These are phyloP conservation scores for Neolentinus lepideus DNA, from an alignment of 1,284 basidiomycete species.

Conservation along the genomic window DNA sequence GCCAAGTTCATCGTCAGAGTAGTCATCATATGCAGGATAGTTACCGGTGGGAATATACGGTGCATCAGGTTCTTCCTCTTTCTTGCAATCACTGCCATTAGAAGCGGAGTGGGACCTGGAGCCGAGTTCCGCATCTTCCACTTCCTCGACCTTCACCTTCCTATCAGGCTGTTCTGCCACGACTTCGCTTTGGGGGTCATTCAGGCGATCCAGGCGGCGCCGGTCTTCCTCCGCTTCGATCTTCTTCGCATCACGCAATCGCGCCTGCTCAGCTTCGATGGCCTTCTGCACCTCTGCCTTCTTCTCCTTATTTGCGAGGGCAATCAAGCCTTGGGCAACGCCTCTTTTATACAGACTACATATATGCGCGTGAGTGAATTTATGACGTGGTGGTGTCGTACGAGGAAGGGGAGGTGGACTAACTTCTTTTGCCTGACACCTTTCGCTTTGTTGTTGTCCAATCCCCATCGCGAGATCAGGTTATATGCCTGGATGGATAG, in stretches of 20 bases:
- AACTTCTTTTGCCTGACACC: conserved; percentile 11
- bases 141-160: background rate
- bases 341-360: conserved; percentile 8
- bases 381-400: no score
- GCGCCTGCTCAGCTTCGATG: conserved; percentile 6
- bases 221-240: conserved; percentile 7
- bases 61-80: background rate
- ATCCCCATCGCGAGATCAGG: conserved; percentile 9
- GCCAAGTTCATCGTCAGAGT: background rate
- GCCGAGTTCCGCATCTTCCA: background rate
- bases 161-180: background rate
- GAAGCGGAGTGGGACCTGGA: background rate
- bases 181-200: conserved; percentile 18
- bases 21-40: background rate
- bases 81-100: background rate
- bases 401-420: background rate
- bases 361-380: no score
- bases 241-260: conserved; percentile 5
- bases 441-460: conserved; percentile 10
- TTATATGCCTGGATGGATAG: conserved; percentile 10
- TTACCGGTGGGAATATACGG: background rate
- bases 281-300: conserved; percentile 6
- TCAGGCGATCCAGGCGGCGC: conserved; percentile 20
- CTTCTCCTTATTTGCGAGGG: conserved; percentile 5
- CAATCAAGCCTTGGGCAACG: conserved; percentile 8